phyloP scores from a whole-genome alignment of 2,329 filamentous ascomycete genomes.

The Thermoascus crustaceus region DNA sequence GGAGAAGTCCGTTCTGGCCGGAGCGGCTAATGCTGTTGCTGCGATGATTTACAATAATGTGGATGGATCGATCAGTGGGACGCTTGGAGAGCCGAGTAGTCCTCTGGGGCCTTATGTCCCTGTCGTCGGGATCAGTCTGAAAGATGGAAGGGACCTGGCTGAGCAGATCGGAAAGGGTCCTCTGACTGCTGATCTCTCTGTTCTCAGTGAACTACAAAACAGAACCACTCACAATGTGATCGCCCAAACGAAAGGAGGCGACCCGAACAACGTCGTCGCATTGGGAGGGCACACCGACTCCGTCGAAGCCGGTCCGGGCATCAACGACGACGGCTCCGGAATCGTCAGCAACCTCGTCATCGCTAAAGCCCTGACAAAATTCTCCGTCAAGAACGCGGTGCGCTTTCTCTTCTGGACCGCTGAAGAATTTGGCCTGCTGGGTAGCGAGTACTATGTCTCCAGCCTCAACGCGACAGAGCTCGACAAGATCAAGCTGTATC shows the following conservation, averaged over 20 bases:
- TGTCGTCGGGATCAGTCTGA: slow-evolving; percentile 57
- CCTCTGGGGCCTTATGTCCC: slow-evolving; percentile 47
- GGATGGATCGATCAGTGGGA: slow-evolving; percentile 55
- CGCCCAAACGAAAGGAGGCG: slow-evolving; percentile 51
- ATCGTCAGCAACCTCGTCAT: slow-evolving; percentile 53
- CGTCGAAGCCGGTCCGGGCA: slow-evolving; percentile 56
- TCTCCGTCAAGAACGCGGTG: slow-evolving; percentile 61
- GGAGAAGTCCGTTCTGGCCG: slow-evolving; percentile 60
- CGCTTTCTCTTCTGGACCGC: slow-evolving; percentile 61
- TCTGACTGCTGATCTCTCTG: slow-evolving; percentile 32
- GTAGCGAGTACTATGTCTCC: slow-evolving; percentile 50
- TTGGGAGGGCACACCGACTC: slow-evolving; percentile 56
- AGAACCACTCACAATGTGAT: slow-evolving; percentile 53
- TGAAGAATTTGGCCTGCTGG: slow-evolving; percentile 56
- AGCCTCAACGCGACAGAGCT: slow-evolving; percentile 42
- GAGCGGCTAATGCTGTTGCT: slow-evolving; percentile 60
- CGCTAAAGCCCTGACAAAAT: slow-evolving; percentile 57
- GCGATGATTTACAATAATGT: slow-evolving; percentile 70
- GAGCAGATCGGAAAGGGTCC: slow-evolving; percentile 42
- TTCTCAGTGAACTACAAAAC: slow-evolving; percentile 41
- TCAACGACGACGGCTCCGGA: slow-evolving; percentile 72
- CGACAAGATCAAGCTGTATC: slow-evolving; percentile 56
- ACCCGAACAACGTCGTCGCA: slow-evolving; percentile 51
- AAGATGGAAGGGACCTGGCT: slow-evolving; percentile 51
- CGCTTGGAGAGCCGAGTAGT: slow-evolving; percentile 54